phyloP scores from a whole-genome alignment of 305 asterid genomes.

The Ajuga reptans region DNA sequence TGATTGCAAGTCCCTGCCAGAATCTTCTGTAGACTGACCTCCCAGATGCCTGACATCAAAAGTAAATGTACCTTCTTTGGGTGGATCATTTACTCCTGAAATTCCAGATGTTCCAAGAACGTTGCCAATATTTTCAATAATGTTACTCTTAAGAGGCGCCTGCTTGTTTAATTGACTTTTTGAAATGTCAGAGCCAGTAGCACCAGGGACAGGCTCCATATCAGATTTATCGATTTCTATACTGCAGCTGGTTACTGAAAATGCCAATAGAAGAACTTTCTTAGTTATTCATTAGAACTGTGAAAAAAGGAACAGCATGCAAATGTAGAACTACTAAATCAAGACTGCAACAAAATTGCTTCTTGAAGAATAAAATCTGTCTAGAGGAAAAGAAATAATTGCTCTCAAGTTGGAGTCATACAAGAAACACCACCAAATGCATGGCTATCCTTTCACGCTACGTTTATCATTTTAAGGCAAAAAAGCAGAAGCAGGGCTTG shows the following conservation, averaged over 20 bases:
- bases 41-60: constrained; percentile 49
- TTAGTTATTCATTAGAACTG: neutral
- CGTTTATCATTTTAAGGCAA: neutral
- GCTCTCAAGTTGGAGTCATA: neutral
- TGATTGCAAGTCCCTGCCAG: constrained; percentile 32
- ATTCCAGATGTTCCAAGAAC: constrained; percentile 20
- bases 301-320: neutral
- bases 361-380: neutral
- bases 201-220: constrained; percentile 28
- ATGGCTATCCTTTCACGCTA: neutral
- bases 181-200: constrained; percentile 29
- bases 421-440: neutral
- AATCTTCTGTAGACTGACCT: constrained; percentile 42
- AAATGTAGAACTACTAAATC: constrained; percentile 7
- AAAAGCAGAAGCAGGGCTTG: neutral
- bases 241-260: constrained; percentile 34
- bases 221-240: constrained; percentile 30
- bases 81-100: constrained; percentile 32
- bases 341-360: constrained; percentile 1
- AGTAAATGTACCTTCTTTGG: constrained; percentile 48
- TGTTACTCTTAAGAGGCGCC: constrained; percentile 22
- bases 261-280: constrained; percentile 14
- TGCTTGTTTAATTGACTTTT: constrained; percentile 27
- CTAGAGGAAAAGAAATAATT: neutral
- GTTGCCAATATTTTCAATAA: constrained; percentile 27